Base-by-base conservation (phyloP, 2,329 filamentous ascomycete species). In the Ramularia collo-cygni region DNA sequence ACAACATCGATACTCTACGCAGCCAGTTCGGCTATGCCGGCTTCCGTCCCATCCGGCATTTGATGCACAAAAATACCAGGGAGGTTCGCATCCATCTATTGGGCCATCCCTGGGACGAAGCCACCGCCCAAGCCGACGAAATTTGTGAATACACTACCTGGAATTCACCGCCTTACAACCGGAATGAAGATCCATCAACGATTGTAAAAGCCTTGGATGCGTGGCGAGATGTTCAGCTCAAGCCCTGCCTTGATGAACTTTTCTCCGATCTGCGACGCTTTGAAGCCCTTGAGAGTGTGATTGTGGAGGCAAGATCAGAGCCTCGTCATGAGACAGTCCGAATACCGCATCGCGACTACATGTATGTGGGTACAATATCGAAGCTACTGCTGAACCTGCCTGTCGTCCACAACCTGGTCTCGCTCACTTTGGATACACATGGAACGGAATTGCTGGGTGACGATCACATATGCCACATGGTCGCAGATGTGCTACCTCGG, bases 41-140 rank as follows among this genome's bases (percentile, higher is more conserved):
- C 19, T 36, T 37, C 7, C n/a, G n/a, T n/a, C n/a, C n/a, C n/a
- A n/a, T n/a, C n/a, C 37, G 46, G 12, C 10, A 8, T 10, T 33
- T 47, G 10, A 45, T 52, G 47, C 42, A 45, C 34, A 47, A 50
- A 28, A 47, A 52, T 29, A 52, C 44, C 17, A 37, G 44, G 9
- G 29, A n/a, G 12, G 31, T 50, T 15, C 37, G 31, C 16, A 16
- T 52, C 15, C 35, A 40, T 13, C 34, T 52, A 8, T 37, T 46
- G 1, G 47, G 44, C 8, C 42, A 50, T 28, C 40, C 35, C 6
- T 52, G 47, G 44, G 49, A 50, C 24, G 33, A 41, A 14, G 32
- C 31, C 3, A 35, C 36, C 24, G 37, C 40, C 16, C 30, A 29
- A 16, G 32, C 38, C 5, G 27, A 33, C 13, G 38, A 43, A 13